phyloP scores from a whole-genome alignment of 371 early-diverging fungal species.

The Basidiobolus meristosporus region DNA sequence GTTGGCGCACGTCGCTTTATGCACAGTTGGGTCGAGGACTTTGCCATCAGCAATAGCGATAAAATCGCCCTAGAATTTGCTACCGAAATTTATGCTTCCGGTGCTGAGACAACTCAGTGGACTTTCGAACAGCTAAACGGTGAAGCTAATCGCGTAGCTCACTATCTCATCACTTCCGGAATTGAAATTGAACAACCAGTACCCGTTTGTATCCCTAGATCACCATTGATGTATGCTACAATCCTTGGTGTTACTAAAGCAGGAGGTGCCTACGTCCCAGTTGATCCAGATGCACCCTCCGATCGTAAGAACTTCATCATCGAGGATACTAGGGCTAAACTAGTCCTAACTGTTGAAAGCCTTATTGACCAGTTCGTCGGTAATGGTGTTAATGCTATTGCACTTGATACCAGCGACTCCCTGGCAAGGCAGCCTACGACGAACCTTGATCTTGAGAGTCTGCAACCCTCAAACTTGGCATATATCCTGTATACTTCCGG shows the following conservation, averaged over 20 bases:
- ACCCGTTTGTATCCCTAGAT: neutral
- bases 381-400: neutral
- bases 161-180: neutral
- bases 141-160: neutral
- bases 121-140: neutral
- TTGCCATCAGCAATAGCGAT: neutral
- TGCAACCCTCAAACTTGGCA: slow-evolving; percentile 3
- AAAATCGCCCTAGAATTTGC: neutral
- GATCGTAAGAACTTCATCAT: neutral
- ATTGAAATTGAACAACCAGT: neutral
- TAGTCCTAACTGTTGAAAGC: neutral
- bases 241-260: neutral
- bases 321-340: neutral
- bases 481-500: slow-evolving; percentile 21
- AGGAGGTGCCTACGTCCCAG: neutral
- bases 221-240: neutral
- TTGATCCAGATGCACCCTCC: neutral
- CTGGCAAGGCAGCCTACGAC: too few species aligned
- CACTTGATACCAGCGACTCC: neutral
- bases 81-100: neutral
- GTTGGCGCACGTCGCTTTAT: too few species aligned
- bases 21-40: neutral
- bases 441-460: too few species aligned
- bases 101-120: neutral
- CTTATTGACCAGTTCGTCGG: neutral